Percentiles rank a stretch among this genome's conserved stretches.
phyloP scores from a whole-genome alignment of 257 asterid species.

The Leonotis leonurus region DNA sequence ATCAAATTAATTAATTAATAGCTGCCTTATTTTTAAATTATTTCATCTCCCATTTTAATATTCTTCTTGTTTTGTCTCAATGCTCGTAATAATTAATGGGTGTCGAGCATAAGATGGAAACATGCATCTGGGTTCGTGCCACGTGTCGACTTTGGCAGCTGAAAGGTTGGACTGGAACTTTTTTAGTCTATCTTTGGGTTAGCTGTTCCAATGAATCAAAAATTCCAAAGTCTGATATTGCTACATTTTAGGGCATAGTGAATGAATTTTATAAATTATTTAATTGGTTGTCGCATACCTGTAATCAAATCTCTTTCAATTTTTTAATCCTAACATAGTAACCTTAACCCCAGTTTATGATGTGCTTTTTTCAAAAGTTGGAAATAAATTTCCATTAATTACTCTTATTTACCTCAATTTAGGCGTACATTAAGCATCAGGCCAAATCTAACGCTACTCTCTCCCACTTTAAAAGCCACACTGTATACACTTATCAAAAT shows the following conservation, averaged over 20 bases:
- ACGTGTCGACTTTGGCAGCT: conserved; percentile 20
- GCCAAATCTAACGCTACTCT: background rate
- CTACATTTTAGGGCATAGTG: conserved; percentile 11
- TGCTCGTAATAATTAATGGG: conserved; percentile 22
- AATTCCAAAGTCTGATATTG: background rate
- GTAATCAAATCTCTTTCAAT: background rate
- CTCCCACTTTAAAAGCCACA: no score
- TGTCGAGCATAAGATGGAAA: conserved; percentile 19
- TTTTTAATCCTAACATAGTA: background rate
- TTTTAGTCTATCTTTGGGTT: background rate
- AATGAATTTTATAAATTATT: conserved; percentile 10
- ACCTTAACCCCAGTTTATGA: conserved; percentile 10
- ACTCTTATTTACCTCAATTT: background rate
- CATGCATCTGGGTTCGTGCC: conserved; percentile 20
- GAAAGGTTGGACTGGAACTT: conserved; percentile 18
- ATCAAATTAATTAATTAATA: background rate
- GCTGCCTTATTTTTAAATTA: background rate
- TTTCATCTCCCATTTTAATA: background rate
- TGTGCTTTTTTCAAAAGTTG: conserved; percentile 1
- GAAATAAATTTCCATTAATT: background rate
- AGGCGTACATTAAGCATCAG: background rate
- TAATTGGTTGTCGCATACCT: conserved; percentile 9
- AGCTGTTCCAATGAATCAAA: conserved; percentile 10
- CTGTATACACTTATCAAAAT: no score
- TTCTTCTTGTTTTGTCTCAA: background rate